phyloP scores from a whole-genome alignment of 2,329 filamentous ascomycete species.

The Sporothrix brunneoviolacea region DNA sequence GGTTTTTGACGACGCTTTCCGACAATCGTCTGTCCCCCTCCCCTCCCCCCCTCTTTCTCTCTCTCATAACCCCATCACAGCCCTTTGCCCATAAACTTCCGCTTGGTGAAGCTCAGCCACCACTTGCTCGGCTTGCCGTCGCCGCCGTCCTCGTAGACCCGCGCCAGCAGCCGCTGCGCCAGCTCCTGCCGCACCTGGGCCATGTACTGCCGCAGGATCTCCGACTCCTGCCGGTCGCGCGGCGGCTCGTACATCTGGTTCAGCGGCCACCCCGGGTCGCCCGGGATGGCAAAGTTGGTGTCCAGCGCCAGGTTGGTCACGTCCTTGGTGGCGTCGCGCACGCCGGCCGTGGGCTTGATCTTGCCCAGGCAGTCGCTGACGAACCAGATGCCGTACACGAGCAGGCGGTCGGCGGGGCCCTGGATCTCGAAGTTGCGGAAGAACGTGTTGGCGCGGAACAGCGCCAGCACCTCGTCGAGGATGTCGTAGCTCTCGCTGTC shows the following conservation, averaged over 20 bases:
- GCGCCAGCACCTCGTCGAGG: conserved; percentile 82
- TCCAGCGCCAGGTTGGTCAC: conserved; percentile 89
- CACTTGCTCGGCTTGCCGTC: conserved; percentile 72
- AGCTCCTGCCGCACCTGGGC: conserved; percentile 91
- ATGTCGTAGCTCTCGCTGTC: conserved; percentile 93
- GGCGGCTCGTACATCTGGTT: conserved; percentile 95
- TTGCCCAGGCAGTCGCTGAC: conserved; percentile 84
- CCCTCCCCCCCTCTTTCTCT: too few relatives aligned
- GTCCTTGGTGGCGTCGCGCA: conserved; percentile 59
- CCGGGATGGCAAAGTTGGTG: conserved; percentile 86
- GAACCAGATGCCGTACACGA: conserved; percentile 96
- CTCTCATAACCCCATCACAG: conserved; percentile 46
- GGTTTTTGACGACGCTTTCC: too few relatives aligned
- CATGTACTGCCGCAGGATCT: conserved; percentile 82
- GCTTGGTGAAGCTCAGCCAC: conserved; percentile 98
- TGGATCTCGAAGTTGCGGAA: conserved; percentile 99
- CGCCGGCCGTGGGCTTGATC: conserved; percentile 67
- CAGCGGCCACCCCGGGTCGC: conserved; percentile 84
- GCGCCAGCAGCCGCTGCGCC: conserved; percentile 70
- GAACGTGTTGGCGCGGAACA: conserved; percentile 97
- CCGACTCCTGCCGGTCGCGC: conserved; percentile 78
- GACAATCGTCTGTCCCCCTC: too few relatives aligned
- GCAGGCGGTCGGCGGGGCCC: conserved; percentile 83
- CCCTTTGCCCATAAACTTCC: conserved; percentile 98
- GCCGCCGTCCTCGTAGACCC: conserved; percentile 74